A percentile compares a stretch with the other conserved stretches of the same genome.
Conservation (phyloP, 2,329 filamentous ascomycete genomes). For the Drechmeria coniospora region DNA sequence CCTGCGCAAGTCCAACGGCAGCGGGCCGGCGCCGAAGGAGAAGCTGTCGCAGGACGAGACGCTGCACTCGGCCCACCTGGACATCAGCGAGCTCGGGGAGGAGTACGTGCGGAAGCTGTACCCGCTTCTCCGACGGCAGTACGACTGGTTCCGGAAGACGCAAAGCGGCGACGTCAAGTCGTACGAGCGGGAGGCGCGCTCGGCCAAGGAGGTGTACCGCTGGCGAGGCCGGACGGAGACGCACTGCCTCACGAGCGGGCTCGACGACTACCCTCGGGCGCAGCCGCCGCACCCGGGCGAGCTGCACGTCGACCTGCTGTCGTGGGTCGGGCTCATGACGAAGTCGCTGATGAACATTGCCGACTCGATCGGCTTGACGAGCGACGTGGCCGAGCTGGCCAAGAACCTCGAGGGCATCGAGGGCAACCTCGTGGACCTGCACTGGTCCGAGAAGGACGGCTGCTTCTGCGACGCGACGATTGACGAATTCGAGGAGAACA, state of each 20-base stretch:
- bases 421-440: conserved; percentile 78
- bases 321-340: conserved; percentile 96
- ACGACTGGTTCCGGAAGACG: conserved; percentile 87
- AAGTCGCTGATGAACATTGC: conserved; percentile 72
- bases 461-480: conserved; percentile 92
- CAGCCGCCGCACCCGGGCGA: conserved; percentile 92
- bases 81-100: conserved; percentile 50
- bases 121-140: conserved; percentile 76
- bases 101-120: conserved; percentile 66
- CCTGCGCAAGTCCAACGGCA: conserved; percentile 42
- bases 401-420: conserved; percentile 63
- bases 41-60: conserved; percentile 25
- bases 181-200: conserved; percentile 81
- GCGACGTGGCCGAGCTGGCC: conserved; percentile 60
- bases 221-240: conserved; percentile 82
- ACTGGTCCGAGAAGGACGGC: conserved; percentile 71
- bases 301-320: conserved; percentile 85
- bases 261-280: conserved; percentile 90
- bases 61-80: conserved; percentile 48
- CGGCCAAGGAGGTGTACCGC: conserved; percentile 80
- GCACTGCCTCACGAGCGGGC: conserved; percentile 81
- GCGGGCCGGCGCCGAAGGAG: conserved; percentile 25
- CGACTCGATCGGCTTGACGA: conserved; percentile 53
- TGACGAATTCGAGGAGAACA: conserved; percentile 84
- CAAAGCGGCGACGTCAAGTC: conserved; percentile 80